These are phyloP conservation scores for Blastomyces silverae DNA, from an alignment of 2,329 filamentous ascomycete genomes.

Conservation along the genomic window DNA sequence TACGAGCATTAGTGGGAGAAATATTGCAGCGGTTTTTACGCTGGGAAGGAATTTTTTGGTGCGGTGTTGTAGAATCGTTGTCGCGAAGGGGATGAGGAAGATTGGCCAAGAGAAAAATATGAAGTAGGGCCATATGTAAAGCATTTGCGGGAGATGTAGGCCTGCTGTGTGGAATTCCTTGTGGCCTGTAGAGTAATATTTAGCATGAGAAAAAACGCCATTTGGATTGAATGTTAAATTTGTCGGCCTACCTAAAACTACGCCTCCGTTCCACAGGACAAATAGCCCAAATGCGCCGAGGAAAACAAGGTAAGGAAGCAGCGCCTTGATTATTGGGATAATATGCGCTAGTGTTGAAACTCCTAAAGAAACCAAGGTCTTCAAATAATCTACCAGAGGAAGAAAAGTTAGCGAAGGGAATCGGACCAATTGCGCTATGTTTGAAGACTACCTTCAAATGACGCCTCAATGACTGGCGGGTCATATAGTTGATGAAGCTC, in stretches of 20 bases:
- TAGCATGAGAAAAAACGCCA: slow-evolving; percentile 4
- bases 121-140: slow-evolving; percentile 90
- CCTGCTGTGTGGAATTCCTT: slow-evolving; percentile 91
- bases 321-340: slow-evolving; percentile 34
- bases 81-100: slow-evolving; percentile 51
- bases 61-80: slow-evolving; percentile 30
- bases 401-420: slow-evolving; percentile 6
- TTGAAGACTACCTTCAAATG: slow-evolving; percentile 40
- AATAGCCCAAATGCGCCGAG: slow-evolving; percentile 65
- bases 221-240: slow-evolving; percentile 1
- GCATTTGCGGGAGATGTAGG: slow-evolving; percentile 81
- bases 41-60: slow-evolving; percentile 28
- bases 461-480: slow-evolving; percentile 44
- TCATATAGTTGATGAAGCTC: slow-evolving; percentile 45
- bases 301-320: slow-evolving; percentile 53
- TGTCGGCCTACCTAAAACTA: slow-evolving; percentile 65
- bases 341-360: slow-evolving; percentile 49
- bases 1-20: slow-evolving; percentile 40
- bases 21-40: slow-evolving; percentile 28
- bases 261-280: slow-evolving; percentile 78
- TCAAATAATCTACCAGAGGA: slow-evolving; percentile 40
- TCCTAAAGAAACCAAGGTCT: slow-evolving; percentile 56
- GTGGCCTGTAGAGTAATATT: slow-evolving; percentile 56
- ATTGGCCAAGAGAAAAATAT: slow-evolving; percentile 84
- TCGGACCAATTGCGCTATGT: background rate